phyloP scores from a whole-genome alignment of 805 yeast species.

The Nadsonia fulvescens region DNA sequence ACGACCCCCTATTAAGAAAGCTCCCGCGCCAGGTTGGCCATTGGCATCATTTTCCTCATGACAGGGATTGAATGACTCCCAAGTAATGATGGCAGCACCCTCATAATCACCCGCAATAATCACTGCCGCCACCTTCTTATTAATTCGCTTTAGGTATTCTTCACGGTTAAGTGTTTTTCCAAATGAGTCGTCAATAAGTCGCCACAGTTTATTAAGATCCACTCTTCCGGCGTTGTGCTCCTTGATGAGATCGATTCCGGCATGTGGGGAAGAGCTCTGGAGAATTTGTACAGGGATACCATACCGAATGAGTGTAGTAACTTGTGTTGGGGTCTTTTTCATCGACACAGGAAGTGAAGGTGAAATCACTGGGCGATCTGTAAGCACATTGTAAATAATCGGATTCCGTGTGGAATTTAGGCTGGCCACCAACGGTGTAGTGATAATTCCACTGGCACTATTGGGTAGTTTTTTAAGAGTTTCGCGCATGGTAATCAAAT shows the following conservation, averaged over 20 bases:
- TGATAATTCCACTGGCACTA: constrained; percentile 65
- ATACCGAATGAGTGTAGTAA: constrained; percentile 62
- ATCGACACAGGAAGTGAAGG: constrained; percentile 69
- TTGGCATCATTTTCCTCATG: constrained; percentile 10
- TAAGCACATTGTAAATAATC: constrained; percentile 69
- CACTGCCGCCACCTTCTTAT: constrained; percentile 49
- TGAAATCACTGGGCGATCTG: constrained; percentile 81
- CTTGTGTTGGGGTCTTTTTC: constrained; percentile 37
- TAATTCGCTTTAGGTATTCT: constrained; percentile 49
- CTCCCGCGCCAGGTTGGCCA: constrained; percentile 3
- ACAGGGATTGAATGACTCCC: constrained; percentile 33
- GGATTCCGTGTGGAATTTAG: constrained; percentile 45
- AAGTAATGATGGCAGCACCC: constrained; percentile 84
- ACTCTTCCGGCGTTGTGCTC: constrained; percentile 25
- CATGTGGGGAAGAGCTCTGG: constrained; percentile 10
- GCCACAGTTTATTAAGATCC: constrained; percentile 38
- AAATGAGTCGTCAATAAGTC: constrained; percentile 64
- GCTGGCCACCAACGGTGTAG: constrained; percentile 66
- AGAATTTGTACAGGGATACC: constrained; percentile 46
- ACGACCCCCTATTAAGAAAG: neutral
- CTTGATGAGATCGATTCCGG: constrained; percentile 24
- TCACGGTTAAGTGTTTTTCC: constrained; percentile 45
- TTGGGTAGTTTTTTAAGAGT: constrained; percentile 32
- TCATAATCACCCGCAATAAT: constrained; percentile 88
- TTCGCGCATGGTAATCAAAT: constrained; percentile 46